Percentiles rank a stretch among this genome's conserved stretches.
Conservation (phyloP, 345 rosid genomes). For the Rhodomyrtus tomentosa region DNA sequence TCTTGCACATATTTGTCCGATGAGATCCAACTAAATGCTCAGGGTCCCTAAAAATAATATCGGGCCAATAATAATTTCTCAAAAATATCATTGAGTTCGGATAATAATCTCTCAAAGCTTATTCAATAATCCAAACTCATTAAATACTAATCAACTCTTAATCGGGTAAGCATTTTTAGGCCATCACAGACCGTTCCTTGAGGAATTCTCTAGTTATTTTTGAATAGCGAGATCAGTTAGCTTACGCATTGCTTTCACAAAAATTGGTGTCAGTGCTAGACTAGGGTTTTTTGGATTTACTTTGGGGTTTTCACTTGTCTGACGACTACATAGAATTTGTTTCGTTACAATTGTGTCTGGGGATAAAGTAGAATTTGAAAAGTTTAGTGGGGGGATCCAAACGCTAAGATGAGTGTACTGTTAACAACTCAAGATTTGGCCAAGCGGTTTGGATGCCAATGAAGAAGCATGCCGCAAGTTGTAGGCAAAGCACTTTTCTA, state of each 20-base stretch:
- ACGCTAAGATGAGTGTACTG: not conserved
- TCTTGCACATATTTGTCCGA: too few species aligned
- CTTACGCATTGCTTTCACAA: not conserved
- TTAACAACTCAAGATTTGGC: not conserved
- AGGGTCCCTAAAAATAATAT: too few species aligned
- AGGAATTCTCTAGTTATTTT: not conserved
- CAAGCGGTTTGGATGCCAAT: not conserved
- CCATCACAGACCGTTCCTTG: not conserved
- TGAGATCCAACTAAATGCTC: too few species aligned
- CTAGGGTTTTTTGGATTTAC: not conserved
- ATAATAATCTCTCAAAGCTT: too few species aligned
- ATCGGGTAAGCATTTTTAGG: too few species aligned
- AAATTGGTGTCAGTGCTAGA: not conserved
- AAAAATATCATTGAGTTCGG: too few species aligned
- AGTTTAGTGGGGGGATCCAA: not conserved
- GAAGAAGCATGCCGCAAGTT: not conserved
- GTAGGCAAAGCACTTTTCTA: not conserved
- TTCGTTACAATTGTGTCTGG: not conserved
- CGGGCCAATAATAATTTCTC: too few species aligned
- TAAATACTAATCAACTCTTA: too few species aligned
- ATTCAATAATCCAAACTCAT: too few species aligned
- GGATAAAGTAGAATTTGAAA: not conserved
- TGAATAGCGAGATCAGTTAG: not conserved
- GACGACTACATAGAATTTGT: not conserved
- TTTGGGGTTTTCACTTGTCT: not conserved